Percentiles rank a stretch among this genome's conserved stretches.
Conservation (phyloP, 2,329 filamentous ascomycete genomes). For the Aspergillus sp. region DNA sequence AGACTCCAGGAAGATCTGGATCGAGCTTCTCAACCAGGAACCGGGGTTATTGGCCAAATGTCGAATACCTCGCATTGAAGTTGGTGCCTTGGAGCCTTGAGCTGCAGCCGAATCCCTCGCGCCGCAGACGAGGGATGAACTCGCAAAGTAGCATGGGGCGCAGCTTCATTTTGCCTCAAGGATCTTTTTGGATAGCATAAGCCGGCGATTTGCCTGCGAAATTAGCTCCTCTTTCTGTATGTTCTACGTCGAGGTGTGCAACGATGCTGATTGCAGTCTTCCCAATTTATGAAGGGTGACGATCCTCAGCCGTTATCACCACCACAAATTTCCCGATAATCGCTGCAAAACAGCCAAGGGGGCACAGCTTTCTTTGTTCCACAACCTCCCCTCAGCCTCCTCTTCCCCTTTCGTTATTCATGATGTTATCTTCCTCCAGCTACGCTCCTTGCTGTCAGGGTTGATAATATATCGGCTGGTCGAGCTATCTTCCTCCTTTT, state of each 20-base stretch:
- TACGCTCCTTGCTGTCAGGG: slow-evolving; percentile 3
- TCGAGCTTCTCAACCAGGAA: neutral
- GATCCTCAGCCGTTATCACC: slow-evolving; percentile 8
- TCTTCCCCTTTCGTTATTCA: neutral
- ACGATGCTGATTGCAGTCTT: neutral
- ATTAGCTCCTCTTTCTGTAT: neutral
- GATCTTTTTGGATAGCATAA: neutral
- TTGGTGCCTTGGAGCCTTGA: neutral
- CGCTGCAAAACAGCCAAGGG: slow-evolving; percentile 2
- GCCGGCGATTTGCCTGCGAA: neutral
- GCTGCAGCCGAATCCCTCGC: neutral
- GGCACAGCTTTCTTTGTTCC: slow-evolving; percentile 8
- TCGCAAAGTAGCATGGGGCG: neutral
- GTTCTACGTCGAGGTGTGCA: neutral
- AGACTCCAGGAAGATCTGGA: neutral
- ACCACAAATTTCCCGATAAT: neutral
- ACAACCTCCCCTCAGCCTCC: neutral
- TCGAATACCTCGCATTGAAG: neutral
- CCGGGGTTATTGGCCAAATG: neutral
- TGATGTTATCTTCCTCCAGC: neutral
- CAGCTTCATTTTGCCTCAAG: neutral
- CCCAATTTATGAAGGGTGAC: slow-evolving; percentile 1
- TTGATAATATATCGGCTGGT: neutral
- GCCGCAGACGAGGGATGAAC: neutral
- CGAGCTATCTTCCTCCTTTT: slow-evolving; percentile 1